Percentiles rank a stretch among this genome's conserved stretches.
Conservation (phyloP, 2,329 filamentous ascomycete species). For the Diaporthe humulicola region DNA sequence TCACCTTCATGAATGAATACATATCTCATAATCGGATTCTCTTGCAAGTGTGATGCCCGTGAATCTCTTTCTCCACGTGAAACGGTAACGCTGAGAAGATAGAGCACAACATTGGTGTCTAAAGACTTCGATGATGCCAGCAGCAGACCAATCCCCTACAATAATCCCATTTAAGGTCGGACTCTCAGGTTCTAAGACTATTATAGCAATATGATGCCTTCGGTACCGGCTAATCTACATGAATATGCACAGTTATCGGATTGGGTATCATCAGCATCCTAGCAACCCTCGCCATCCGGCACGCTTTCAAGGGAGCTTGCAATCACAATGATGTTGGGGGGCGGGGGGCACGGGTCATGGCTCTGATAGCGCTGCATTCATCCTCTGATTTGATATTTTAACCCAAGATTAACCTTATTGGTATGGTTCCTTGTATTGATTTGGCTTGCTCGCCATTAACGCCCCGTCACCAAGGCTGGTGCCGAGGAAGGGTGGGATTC, state of each 20-base stretch:
- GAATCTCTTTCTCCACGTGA: neutral
- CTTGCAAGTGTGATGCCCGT: neutral
- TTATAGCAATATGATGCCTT: too few species aligned
- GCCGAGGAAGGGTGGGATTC: conserved; percentile 58
- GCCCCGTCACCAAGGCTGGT: conserved; percentile 56
- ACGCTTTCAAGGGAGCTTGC: conserved; percentile 9
- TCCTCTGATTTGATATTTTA: conserved; percentile 60
- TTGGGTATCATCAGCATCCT: conserved; percentile 65
- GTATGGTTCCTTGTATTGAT: conserved; percentile 70
- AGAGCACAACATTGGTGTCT: conserved; percentile 49
- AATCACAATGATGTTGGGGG: neutral
- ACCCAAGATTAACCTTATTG: conserved; percentile 65
- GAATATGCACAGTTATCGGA: conserved; percentile 61
- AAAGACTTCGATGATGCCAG: conserved; percentile 60
- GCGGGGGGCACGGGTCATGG: conserved; percentile 57
- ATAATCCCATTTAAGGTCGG: too few species aligned
- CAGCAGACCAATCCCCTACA: too few species aligned
- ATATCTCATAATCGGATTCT: neutral
- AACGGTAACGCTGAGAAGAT: neutral
- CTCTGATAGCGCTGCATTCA: conserved; percentile 69
- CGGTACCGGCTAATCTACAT: conserved; percentile 65
- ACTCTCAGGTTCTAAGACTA: too few species aligned
- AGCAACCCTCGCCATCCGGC: conserved; percentile 47
- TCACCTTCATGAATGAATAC: neutral
- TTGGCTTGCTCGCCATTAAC: conserved; percentile 55